Conservation (phyloP, 2,329 filamentous ascomycete species). For the Cadophora malorum region DNA sequence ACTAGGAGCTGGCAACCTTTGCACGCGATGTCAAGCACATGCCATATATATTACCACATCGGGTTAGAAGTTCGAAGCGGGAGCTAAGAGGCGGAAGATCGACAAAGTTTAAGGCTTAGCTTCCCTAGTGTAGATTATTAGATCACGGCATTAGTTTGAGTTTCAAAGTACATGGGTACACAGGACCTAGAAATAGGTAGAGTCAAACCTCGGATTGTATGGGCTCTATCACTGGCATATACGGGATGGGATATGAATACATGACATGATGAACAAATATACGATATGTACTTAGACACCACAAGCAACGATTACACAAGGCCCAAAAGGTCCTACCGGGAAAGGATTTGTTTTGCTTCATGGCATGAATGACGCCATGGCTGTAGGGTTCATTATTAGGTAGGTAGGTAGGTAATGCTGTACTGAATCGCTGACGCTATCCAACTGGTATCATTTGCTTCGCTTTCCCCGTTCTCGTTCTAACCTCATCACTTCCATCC, state of each 20-base stretch:
- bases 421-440: slow-evolving; percentile 10
- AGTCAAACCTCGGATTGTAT: background rate
- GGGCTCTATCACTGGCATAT: too few species aligned
- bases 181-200: too few species aligned
- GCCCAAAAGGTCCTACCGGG: too few species aligned
- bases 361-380: background rate
- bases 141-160: background rate
- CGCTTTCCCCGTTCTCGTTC: background rate
- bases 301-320: background rate
- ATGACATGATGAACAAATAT: background rate
- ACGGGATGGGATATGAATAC: background rate
- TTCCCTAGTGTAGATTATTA: background rate
- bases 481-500: background rate
- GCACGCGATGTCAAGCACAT: background rate
- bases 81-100: background rate
- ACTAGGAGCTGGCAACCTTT: too few species aligned
- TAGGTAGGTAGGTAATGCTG: background rate
- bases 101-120: background rate
- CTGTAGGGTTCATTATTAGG: background rate
- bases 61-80: background rate
- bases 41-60: background rate
- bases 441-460: slow-evolving; percentile 13
- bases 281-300: background rate
- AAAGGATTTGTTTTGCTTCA: background rate
- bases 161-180: too few species aligned